Evolutionary conservation across 352 stramenopile genomes (phyloP), one percentile per base, ranked within the genome.

Genomic region (Phytopythium oedochilum): DNA sequence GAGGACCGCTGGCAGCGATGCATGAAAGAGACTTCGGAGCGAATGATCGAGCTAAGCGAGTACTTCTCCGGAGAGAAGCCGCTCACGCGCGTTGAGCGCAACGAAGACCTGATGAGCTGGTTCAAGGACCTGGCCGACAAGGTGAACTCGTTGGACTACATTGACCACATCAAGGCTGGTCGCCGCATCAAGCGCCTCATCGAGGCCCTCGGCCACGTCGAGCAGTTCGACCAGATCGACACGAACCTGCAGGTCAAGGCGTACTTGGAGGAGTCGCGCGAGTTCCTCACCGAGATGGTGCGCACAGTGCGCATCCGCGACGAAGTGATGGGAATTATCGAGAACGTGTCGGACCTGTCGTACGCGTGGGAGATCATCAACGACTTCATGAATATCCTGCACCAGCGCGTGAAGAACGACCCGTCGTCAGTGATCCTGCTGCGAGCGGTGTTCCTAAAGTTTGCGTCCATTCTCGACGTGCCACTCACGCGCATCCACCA

Each of bases 211-310:
- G 84, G 90, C 22, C 92, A 98, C 52, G 90, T 98, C n/a, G 93
- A 98, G 64, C 86, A 96, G 61, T 98, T 98, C 71, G 94, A 98
- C 60, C 85, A 97, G 58, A 96, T 98, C 47, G 95, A 98, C 48
- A 96, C 90, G 23, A 96, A 96, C 55, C 60, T 98, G 29, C 92
- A 98, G 43, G 89, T 98, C n/a, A 98, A 98, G 65, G 84, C 91
- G 18, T 98, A 97, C 51, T 63, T 98, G 17, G 74, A 88, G 39
- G 92, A 98, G 42, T 95, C 90, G 31, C 83, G 92, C 23, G 91
- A 94, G 26, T 94, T 97, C 46, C 75, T 98, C 11, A 92, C 88
- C 5, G 88, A 97, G 55, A 98, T 98, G 94, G 92, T 98, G 23
- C 88, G 92, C n/a, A 96, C 89, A 0, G 89, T 98, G 34, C 92